Evolutionary conservation across 1,139 yeast genomes (phyloP), one percentile per base, ranked within the genome.

Genomic region (Pichia sp.): DNA sequence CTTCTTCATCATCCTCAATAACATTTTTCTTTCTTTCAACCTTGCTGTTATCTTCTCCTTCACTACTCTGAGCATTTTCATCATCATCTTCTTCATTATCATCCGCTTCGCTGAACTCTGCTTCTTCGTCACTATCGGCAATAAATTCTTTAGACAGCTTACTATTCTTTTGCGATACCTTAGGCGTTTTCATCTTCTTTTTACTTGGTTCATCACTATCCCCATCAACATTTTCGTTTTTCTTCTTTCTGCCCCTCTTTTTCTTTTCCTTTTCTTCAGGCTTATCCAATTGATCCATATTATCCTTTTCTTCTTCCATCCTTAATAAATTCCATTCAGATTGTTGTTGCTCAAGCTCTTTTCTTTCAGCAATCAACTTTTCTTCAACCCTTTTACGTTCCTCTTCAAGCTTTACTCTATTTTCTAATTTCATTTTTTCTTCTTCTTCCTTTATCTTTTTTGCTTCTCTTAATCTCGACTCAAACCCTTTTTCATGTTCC

Each of bases 321-420:
- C 80, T 72, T 59, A 79, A 79, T 64, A 81, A 85, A 41, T 86
- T 87, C 93, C 95, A 84, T 65, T 84, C 84, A 60, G 80, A 80
- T 8, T 96, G 95, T 65, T 88, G 93, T 60, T 84, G 89, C 65
- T 87, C 95, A 52, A 88, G 73, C 53, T 73, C 77, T 56, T 77
- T 79, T 65, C 91, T 81, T 66, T 89, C 95, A 60, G 78, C 81
- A 33, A 82, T 82, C 62, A 81, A 70, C 63, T 74, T 80, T 68
- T 69, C 79, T 61, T 76, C 74, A 56, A 72, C 70, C 56, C 70
- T 68, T 53, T 71, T 74, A 50, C 70, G 74, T 53, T 72, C 75
- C 50, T 72, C 74, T 58, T 68, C 72, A 59, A 67, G 73, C 67
- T 63, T 68, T 71, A 60, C 67, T 70, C 64, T 69, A 72, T 51